Conservation (phyloP, 257 asterid genomes). For the Solanum arcanum region DNA sequence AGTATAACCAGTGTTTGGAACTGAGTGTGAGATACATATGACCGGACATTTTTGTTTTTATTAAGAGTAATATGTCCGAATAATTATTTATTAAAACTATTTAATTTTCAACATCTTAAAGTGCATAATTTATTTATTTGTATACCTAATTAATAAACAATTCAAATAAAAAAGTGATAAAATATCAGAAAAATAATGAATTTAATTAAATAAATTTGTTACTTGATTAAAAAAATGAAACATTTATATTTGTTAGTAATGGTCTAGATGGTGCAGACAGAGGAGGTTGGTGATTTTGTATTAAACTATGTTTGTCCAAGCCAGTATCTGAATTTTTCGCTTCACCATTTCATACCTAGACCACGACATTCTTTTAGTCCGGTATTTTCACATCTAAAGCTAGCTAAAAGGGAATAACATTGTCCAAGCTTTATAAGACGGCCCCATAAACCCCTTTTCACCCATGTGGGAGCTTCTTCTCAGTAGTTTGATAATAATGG, state of each 20-base stretch:
- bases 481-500: not conserved
- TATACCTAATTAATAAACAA: not conserved
- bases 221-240: not conserved
- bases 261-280: not conserved
- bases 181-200: too few relatives aligned
- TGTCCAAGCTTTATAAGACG: not conserved
- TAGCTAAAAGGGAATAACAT: not conserved
- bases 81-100: not conserved
- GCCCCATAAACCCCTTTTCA: not conserved
- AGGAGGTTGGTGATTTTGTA: too few relatives aligned
- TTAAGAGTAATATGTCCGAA: not conserved
- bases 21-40: not conserved
- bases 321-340: too few relatives aligned
- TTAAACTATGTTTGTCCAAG: too few relatives aligned
- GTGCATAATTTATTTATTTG: not conserved
- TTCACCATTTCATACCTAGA: not conserved
- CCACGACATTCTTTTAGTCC: not conserved
- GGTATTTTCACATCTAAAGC: not conserved
- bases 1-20: not conserved
- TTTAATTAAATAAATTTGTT: too few relatives aligned
- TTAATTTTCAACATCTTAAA: not conserved
- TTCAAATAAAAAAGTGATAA: not conserved
- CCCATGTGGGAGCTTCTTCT: not conserved
- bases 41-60: not conserved
- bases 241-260: not conserved